A percentile compares a stretch with the other conserved stretches of the same genome.
Conservation (phyloP, 2,329 filamentous ascomycete genomes). For the Tolypocladium sp. region DNA sequence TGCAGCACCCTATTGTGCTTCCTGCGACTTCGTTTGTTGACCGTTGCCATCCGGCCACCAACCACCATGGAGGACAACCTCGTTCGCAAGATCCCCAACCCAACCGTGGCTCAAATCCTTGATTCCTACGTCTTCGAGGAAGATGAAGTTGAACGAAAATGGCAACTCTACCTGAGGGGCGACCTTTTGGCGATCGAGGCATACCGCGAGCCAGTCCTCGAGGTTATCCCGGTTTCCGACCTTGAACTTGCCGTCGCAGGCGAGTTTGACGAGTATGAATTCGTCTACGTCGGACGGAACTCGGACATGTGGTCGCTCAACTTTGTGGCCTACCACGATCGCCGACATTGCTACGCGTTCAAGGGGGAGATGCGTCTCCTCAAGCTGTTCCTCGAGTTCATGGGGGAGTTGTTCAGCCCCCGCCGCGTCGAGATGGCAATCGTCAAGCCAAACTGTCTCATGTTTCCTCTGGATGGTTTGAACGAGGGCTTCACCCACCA, state of each 20-base stretch:
- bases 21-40: neutral
- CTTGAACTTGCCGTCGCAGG: neutral
- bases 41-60: neutral
- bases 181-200: neutral
- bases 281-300: neutral
- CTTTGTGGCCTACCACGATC: slow-evolving; percentile 3
- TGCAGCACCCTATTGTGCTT: neutral
- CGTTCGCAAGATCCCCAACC: neutral
- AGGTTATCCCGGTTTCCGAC: neutral
- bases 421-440: neutral
- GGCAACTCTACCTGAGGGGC: neutral
- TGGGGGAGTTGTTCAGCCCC: neutral
- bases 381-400: neutral
- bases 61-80: neutral
- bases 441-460: neutral
- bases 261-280: neutral
- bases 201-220: neutral
- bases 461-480: neutral
- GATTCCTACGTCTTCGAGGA: neutral
- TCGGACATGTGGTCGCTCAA: slow-evolving; percentile 1
- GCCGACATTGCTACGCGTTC: slow-evolving; percentile 5
- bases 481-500: neutral
- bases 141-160: neutral
- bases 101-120: neutral
- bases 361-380: slow-evolving; percentile 6